These are phyloP conservation scores for Fusarium lyarnte DNA, from an alignment of 2,329 filamentous ascomycete species.

Conservation along the genomic window DNA sequence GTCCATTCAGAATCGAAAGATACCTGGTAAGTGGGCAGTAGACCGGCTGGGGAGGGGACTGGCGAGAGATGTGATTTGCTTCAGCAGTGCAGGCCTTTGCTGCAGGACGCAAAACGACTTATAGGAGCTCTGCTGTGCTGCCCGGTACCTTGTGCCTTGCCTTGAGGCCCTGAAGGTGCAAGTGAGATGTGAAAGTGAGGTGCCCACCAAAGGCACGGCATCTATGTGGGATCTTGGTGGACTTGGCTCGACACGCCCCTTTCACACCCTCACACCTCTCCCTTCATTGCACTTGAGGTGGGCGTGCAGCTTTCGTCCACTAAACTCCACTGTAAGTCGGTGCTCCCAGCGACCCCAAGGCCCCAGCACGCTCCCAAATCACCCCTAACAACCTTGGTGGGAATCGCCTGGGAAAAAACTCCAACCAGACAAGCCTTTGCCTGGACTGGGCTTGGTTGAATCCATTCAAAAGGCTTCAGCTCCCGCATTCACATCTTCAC, in stretches of 20 bases:
- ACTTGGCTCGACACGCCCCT: constrained; percentile 4
- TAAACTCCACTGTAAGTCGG: constrained; percentile 38
- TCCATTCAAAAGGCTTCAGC: constrained; percentile 55
- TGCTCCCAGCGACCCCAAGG: constrained; percentile 38
- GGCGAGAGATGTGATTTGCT: constrained; percentile 40
- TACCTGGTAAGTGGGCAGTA: constrained; percentile 32
- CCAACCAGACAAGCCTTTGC: constrained; percentile 35
- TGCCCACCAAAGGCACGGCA: constrained; percentile 8
- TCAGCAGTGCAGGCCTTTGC: constrained; percentile 19
- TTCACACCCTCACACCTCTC: constrained; percentile 1
- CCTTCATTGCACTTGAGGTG: not conserved
- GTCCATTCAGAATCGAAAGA: constrained; percentile 37
- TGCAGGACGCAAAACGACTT: constrained; percentile 12
- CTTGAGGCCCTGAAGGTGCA: constrained; percentile 29
- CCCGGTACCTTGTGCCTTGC: constrained; percentile 33
- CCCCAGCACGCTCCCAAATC: constrained; percentile 44
- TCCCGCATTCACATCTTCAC: constrained; percentile 47
- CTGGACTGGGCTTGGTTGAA: constrained; percentile 35
- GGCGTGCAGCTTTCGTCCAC: constrained; percentile 15
- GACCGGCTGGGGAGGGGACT: constrained; percentile 34
- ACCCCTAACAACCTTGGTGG: constrained; percentile 49
- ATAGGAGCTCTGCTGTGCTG: constrained; percentile 5
- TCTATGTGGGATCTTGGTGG: constrained; percentile 4
- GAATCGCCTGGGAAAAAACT: constrained; percentile 45
- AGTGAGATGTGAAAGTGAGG: not conserved